phyloP scores from a whole-genome alignment of 352 stramenopile species.

The Pilasporangium apinafurcum region DNA sequence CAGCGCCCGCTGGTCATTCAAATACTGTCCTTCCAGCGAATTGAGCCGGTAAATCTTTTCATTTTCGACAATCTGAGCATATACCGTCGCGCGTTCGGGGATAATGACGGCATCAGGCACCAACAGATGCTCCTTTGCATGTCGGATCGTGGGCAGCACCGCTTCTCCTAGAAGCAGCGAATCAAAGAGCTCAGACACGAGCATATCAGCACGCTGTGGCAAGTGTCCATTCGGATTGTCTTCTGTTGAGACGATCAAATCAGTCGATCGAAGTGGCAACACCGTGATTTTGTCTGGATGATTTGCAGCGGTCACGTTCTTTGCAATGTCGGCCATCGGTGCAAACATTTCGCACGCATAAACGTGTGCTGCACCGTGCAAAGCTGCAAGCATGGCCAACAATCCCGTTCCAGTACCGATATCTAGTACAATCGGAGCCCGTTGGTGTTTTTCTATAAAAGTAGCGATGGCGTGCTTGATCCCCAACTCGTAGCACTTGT shows the following conservation, averaged over 20 bases:
- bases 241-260: slow-evolving; percentile 34
- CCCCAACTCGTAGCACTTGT: slow-evolving; percentile 68
- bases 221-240: slow-evolving; percentile 21
- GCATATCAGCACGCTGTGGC: slow-evolving; percentile 74
- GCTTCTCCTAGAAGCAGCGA: slow-evolving; percentile 87
- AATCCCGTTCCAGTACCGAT: slow-evolving; percentile 79
- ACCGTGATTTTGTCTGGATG: slow-evolving; percentile 71
- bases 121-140: slow-evolving; percentile 68
- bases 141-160: slow-evolving; percentile 77
- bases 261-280: slow-evolving; percentile 66
- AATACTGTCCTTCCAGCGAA: slow-evolving; percentile 26
- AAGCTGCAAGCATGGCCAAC: slow-evolving; percentile 85
- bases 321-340: slow-evolving; percentile 78
- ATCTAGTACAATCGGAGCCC: slow-evolving; percentile 64
- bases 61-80: slow-evolving; percentile 64
- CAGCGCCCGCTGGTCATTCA: slow-evolving; percentile 22
- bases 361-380: slow-evolving; percentile 82
- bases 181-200: slow-evolving; percentile 93
- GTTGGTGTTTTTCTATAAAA: slow-evolving; percentile 34
- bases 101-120: slow-evolving; percentile 53
- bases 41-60: slow-evolving; percentile 65
- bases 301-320: slow-evolving; percentile 62
- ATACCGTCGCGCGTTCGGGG: slow-evolving; percentile 58
- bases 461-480: slow-evolving; percentile 53
- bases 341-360: slow-evolving; percentile 91